A percentile compares a stretch with the other conserved stretches of the same genome.
phyloP scores from a whole-genome alignment of 495 filamentous ascomycete genomes.

The Aspergillus incahuasiensis region DNA sequence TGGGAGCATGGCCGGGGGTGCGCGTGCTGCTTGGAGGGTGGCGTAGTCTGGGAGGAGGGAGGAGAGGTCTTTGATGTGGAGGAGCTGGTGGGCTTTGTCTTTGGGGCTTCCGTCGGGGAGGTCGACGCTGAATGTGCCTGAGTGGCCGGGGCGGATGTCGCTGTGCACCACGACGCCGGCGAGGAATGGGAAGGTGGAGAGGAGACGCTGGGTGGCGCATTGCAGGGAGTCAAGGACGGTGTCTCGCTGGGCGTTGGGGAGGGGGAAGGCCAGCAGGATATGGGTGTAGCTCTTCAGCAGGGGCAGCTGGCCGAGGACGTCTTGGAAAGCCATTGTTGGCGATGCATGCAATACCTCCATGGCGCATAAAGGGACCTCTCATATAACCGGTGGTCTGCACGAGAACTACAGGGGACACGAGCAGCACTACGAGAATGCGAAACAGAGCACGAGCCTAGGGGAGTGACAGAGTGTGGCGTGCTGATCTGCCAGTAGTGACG shows the following conservation, averaged over 20 bases:
- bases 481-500: slow-evolving; percentile 1
- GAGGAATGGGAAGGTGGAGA: slow-evolving; percentile 29
- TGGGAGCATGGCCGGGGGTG: slow-evolving; percentile 28
- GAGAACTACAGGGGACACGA: background rate
- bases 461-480: background rate
- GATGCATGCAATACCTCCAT: too few species aligned
- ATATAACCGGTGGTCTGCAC: background rate
- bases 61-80: slow-evolving; percentile 25
- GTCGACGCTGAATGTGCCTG: slow-evolving; percentile 26
- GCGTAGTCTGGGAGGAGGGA: slow-evolving; percentile 19
- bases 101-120: background rate
- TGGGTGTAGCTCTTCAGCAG: slow-evolving; percentile 38
- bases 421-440: background rate
- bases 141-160: slow-evolving; percentile 14
- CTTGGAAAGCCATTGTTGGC: slow-evolving; percentile 13
- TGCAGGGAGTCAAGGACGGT: slow-evolving; percentile 19
- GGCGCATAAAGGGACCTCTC: background rate
- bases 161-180: slow-evolving; percentile 26
- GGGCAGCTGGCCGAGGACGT: slow-evolving; percentile 37
- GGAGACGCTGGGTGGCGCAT: slow-evolving; percentile 23
- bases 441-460: background rate
- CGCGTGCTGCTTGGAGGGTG: slow-evolving; percentile 18
- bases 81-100: slow-evolving; percentile 2
- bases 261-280: slow-evolving; percentile 25
- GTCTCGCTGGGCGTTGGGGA: slow-evolving; percentile 15